Evolutionary conservation across 805 yeast species (phyloP).

Genomic region (Cyberlindnera euphorbiiphila): DNA sequence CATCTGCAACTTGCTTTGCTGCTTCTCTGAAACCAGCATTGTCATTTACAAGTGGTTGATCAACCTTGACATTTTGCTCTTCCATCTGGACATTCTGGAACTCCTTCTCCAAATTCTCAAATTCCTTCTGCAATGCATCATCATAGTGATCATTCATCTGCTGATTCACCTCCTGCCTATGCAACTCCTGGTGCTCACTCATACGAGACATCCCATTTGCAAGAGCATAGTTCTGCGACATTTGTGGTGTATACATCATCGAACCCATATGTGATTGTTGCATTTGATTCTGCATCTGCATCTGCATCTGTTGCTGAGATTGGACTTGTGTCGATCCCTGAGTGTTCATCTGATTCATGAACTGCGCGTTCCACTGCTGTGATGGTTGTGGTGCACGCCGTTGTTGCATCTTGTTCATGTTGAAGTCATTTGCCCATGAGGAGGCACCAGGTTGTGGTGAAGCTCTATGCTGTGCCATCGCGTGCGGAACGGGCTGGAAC

Average conservation of each 20-base stretch:
- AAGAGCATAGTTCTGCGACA: slow-evolving; percentile 9
- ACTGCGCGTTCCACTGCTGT: slow-evolving; percentile 23
- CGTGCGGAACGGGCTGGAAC: slow-evolving; percentile 7
- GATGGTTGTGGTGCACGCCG: slow-evolving; percentile 11
- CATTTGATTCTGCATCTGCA: slow-evolving; percentile 4
- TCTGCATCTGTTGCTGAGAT: slow-evolving; percentile 7
- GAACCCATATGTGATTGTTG: slow-evolving; percentile 6
- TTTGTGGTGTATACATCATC: slow-evolving; percentile 13
- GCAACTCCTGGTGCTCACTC: slow-evolving; percentile 26
- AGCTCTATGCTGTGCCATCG: slow-evolving; percentile 7
- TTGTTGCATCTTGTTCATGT: slow-evolving; percentile 6
- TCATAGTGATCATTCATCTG: slow-evolving; percentile 17
- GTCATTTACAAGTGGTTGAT: slow-evolving; percentile 2
- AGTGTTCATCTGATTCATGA: slow-evolving; percentile 10
- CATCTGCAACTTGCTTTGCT: slow-evolving; percentile 27
- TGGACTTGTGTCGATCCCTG: slow-evolving; percentile 4
- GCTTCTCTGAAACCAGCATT: slow-evolving; percentile 24
- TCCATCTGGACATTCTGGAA: slow-evolving; percentile 14
- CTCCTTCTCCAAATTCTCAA: slow-evolving; percentile 16
- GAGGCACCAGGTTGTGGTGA: slow-evolving; percentile 5
- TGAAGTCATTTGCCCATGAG: slow-evolving; percentile 27
- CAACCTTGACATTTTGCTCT: slow-evolving; percentile 4
- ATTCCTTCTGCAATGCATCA: slow-evolving; percentile 18
- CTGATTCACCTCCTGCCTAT: slow-evolving; percentile 12
- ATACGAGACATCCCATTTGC: slow-evolving; percentile 4